Conservation (phyloP, 2,329 filamentous ascomycete genomes). For the Simplicillium sp. region DNA sequence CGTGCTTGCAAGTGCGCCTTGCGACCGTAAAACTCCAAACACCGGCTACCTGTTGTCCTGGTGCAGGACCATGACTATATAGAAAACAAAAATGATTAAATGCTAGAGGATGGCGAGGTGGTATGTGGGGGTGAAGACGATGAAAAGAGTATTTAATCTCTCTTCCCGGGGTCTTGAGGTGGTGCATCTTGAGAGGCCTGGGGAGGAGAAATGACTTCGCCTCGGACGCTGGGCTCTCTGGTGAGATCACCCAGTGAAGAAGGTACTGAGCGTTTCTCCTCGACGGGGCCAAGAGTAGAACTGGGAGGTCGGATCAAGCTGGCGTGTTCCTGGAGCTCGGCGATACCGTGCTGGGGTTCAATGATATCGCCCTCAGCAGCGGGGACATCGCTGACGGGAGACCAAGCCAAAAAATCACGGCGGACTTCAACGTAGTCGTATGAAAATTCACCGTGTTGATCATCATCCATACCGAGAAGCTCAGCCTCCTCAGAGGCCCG, state of each 20-base stretch:
- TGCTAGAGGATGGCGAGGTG: not conserved
- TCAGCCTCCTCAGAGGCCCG: conserved; percentile 75
- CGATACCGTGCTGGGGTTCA: conserved; percentile 61
- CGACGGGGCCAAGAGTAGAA: conserved; percentile 9
- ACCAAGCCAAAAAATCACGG: conserved; percentile 83
- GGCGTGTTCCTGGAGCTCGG: conserved; percentile 57
- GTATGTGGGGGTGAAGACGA: not conserved
- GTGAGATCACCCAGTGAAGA: conserved; percentile 3
- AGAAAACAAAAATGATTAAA: conserved; percentile 2
- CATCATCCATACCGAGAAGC: conserved; percentile 80
- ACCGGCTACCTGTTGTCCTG: not conserved
- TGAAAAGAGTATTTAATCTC: conserved; percentile 1
- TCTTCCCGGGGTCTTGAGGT: conserved; percentile 6
- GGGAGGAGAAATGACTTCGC: conserved; percentile 4
- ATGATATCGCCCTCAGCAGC: conserved; percentile 47
- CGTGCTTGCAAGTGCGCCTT: too few relatives aligned
- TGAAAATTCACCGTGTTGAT: conserved; percentile 82
- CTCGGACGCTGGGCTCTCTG: conserved; percentile 10
- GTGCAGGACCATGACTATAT: conserved; percentile 2
- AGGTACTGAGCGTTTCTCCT: conserved; percentile 3
- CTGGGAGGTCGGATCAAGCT: conserved; percentile 21
- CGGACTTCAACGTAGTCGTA: conserved; percentile 88
- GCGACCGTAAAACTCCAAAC: not conserved
- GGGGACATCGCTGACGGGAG: conserved; percentile 61
- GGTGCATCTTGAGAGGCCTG: not conserved